Evolutionary conservation across 176 grass and related monocot genomes (phyloP).

Genomic region (Puya raimondii): DNA sequence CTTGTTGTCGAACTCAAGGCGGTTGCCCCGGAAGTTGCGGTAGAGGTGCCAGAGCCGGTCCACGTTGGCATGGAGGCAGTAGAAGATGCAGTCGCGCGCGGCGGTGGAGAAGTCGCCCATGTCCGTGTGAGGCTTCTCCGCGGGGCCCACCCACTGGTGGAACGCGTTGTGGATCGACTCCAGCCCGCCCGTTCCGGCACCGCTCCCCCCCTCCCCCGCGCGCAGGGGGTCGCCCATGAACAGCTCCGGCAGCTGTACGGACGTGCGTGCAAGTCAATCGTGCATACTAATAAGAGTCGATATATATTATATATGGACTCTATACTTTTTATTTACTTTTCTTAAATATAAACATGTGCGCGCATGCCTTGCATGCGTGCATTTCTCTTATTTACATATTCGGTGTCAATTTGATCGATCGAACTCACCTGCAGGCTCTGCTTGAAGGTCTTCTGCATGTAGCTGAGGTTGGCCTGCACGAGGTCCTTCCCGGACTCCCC

Average conservation of each 20-base stretch:
- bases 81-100: conserved; percentile 3
- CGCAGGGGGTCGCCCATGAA: conserved; percentile 11
- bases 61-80: conserved; percentile 14
- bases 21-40: conserved; percentile 1
- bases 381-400: not conserved
- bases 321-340: no score
- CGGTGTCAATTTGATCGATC: not conserved
- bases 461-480: conserved; percentile 1
- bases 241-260: conserved; percentile 2
- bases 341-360: no score
- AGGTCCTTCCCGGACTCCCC: not conserved
- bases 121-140: not conserved
- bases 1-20: not conserved
- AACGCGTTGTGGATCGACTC: conserved; percentile 12
- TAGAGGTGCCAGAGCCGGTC: conserved; percentile 20
- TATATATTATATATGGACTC: no score
- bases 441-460: conserved; percentile 8
- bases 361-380: no score
- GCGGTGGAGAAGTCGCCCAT: conserved; percentile 19
- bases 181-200: not conserved
- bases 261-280: no score
- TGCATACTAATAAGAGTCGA: no score
- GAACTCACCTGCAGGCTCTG: conserved; percentile 12
- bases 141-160: conserved; percentile 8
- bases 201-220: not conserved